Evolutionary conservation across 169 alveolate species (phyloP).

Genomic region (Plasmodium reichenowi): DNA sequence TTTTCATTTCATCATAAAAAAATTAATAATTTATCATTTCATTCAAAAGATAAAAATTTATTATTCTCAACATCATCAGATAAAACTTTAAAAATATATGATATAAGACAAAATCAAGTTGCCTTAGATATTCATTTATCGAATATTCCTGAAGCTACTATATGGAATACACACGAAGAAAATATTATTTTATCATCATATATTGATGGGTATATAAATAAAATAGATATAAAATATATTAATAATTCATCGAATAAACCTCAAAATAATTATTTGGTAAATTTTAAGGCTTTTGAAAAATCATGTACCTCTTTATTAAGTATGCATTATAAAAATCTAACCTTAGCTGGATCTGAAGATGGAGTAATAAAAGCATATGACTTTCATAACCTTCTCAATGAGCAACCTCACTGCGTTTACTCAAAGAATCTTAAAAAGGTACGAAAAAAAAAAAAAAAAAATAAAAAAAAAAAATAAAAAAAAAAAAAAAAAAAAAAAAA

Average conservation of each 20-base stretch:
- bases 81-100: conserved; percentile 62
- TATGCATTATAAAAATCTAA: conserved; percentile 26
- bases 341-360: conserved; percentile 63
- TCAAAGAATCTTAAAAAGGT: conserved; percentile 43
- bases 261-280: not conserved
- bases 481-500: too few relatives aligned
- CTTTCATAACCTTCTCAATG: conserved; percentile 4
- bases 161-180: conserved; percentile 36
- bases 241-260: conserved; percentile 3
- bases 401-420: conserved; percentile 17
- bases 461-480: too few relatives aligned
- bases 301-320: conserved; percentile 41
- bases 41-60: conserved; percentile 18
- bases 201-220: conserved; percentile 37
- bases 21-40: conserved; percentile 43
- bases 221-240: conserved; percentile 35
- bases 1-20: conserved; percentile 41
- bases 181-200: conserved; percentile 19
- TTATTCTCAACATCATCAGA: conserved; percentile 45
- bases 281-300: conserved; percentile 41
- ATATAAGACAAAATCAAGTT: conserved; percentile 36
- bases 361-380: conserved; percentile 45
- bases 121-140: conserved; percentile 22
- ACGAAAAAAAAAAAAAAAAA: not conserved
- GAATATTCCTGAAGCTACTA: conserved; percentile 45